Conservation (phyloP, 345 rosid genomes). For the Triadica sebifera region DNA sequence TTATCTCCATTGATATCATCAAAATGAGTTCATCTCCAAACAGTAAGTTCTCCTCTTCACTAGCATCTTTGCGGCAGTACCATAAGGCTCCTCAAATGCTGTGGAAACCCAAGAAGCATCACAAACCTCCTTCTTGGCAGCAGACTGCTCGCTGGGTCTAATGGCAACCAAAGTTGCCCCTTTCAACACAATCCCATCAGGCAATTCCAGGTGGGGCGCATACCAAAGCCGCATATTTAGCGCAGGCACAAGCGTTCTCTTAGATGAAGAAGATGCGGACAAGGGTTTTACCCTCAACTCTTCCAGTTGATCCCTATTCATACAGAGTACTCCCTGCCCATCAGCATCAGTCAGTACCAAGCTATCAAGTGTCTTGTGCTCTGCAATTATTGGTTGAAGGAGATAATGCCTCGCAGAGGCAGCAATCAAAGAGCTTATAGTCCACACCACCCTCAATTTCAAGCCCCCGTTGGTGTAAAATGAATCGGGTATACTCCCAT, state of each 20-base stretch:
- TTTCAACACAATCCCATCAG: slow-evolving; percentile 70
- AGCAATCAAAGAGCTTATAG: slow-evolving; percentile 87
- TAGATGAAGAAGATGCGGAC: slow-evolving; percentile 84
- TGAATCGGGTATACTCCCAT: slow-evolving; percentile 87
- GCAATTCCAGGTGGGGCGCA: slow-evolving; percentile 78
- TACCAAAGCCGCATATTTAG: slow-evolving; percentile 96
- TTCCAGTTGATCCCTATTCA: slow-evolving; percentile 88
- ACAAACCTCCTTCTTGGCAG: slow-evolving; percentile 55
- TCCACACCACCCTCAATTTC: slow-evolving; percentile 95
- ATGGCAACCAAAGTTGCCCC: slow-evolving; percentile 97
- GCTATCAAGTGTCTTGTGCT: slow-evolving; percentile 80
- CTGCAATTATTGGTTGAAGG: slow-evolving; percentile 80
- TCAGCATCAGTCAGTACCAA: slow-evolving; percentile 82
- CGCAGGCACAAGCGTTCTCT: slow-evolving; percentile 94
- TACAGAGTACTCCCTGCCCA: slow-evolving; percentile 89
- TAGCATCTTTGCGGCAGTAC: slow-evolving; percentile 83
- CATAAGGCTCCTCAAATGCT: slow-evolving; percentile 85
- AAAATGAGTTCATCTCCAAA: slow-evolving; percentile 98
- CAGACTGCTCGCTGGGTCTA: slow-evolving; percentile 71
- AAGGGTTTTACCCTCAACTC: slow-evolving; percentile 89
- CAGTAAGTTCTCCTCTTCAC: slow-evolving; percentile 90
- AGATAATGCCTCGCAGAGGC: slow-evolving; percentile 93
- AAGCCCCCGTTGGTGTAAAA: slow-evolving; percentile 91
- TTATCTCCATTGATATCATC: slow-evolving; percentile 22
- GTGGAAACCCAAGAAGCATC: slow-evolving; percentile 77